These are phyloP conservation scores for Candida krabiensis DNA, from an alignment of 805 yeast genomes.

Conservation along the genomic window DNA sequence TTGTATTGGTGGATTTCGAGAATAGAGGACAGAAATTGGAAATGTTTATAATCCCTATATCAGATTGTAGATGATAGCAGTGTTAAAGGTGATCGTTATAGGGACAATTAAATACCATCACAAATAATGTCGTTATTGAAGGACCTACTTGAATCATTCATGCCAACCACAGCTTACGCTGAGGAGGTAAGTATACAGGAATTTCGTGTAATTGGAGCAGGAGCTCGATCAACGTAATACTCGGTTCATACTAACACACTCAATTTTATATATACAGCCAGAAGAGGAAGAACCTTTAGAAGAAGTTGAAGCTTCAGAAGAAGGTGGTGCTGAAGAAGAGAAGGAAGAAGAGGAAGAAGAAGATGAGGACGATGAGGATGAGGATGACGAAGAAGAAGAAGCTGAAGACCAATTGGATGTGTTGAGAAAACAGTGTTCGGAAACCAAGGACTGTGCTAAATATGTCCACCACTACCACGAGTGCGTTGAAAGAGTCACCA, in stretches of 20 bases:
- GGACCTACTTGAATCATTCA: conserved; percentile 77
- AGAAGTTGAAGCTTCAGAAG: conserved; percentile 43
- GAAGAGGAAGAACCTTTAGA: conserved; percentile 35
- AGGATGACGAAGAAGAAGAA: conserved; percentile 55
- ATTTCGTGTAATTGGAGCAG: too few species aligned
- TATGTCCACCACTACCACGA: conserved; percentile 88
- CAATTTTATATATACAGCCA: conserved; percentile 16
- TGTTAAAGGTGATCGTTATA: background rate
- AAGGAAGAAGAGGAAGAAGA: conserved; percentile 35
- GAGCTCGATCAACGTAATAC: too few species aligned
- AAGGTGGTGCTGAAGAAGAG: conserved; percentile 68
- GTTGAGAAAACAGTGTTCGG: conserved; percentile 66
- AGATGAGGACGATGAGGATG: conserved; percentile 40
- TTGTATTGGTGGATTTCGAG: too few species aligned
- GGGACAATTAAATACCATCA: background rate
- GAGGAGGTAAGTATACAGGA: conserved; percentile 52
- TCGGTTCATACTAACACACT: conserved; percentile 10
- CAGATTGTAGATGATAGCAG: background rate
- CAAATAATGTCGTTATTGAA: conserved; percentile 47
- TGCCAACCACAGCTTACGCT: conserved; percentile 82
- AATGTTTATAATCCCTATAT: background rate
- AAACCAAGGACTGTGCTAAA: conserved; percentile 65
- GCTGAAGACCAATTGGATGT: conserved; percentile 64
- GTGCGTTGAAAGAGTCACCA: conserved; percentile 92
- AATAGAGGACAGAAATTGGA: conserved; percentile 4